Conservation (phyloP, 805 yeast genomes). For the Kluyveromyces wickerhamii region DNA sequence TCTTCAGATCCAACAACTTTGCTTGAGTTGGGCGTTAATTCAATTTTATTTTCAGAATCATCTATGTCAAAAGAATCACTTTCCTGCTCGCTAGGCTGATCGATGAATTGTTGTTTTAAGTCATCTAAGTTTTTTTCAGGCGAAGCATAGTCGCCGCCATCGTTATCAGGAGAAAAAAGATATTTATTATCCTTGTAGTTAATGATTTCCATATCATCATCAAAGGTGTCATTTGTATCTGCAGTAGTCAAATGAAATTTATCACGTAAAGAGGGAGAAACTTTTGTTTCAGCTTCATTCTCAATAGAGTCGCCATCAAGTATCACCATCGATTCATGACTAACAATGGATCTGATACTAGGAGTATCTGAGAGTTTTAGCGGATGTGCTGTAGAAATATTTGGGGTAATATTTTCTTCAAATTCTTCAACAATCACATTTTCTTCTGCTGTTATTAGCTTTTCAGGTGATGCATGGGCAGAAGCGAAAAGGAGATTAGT, state of each 20-base stretch:
- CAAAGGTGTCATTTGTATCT: constrained; percentile 1
- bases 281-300: background rate
- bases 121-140: constrained; percentile 28
- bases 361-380: constrained; percentile 20
- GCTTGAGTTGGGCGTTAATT: constrained; percentile 5
- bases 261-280: background rate
- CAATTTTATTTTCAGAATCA: constrained; percentile 8
- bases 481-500: constrained; percentile 21
- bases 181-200: constrained; percentile 16
- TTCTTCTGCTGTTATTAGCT: constrained; percentile 1
- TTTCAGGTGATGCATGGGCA: constrained; percentile 17
- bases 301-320: background rate
- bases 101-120: constrained; percentile 25
- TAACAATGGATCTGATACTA: constrained; percentile 24
- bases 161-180: constrained; percentile 25
- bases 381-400: background rate
- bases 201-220: constrained; percentile 1
- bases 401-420: background rate
- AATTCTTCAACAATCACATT: constrained; percentile 1
- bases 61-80: constrained; percentile 9
- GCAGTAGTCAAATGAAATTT: background rate
- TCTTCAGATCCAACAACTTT: constrained; percentile 2
- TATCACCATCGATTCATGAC: constrained; percentile 16
- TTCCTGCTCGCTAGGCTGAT: constrained; percentile 10
- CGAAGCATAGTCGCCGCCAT: constrained; percentile 22